A percentile compares a stretch with the other conserved stretches of the same genome.
Evolutionary conservation across 257 asterid species (phyloP).

Genomic region (Nyctanthes arbortristis): DNA sequence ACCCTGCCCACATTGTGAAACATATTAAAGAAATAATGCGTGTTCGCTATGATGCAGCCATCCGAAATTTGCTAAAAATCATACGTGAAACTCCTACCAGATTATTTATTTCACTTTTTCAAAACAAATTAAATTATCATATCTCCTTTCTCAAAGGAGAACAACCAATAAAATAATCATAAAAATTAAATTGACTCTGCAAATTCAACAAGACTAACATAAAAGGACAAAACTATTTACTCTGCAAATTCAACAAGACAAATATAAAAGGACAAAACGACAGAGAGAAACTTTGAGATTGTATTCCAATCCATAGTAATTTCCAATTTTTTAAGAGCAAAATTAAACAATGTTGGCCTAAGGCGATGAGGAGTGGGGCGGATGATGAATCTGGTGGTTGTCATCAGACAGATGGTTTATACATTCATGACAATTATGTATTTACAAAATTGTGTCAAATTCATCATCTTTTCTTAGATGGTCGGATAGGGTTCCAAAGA

Average conservation of each 20-base stretch:
- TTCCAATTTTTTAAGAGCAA: background rate
- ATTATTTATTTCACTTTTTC: background rate
- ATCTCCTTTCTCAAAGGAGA: background rate
- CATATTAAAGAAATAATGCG: conserved; percentile 4
- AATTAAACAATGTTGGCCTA: conserved; percentile 7
- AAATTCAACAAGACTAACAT: conserved; percentile 2
- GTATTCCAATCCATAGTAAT: background rate
- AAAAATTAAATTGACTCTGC: background rate
- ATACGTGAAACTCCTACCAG: conserved; percentile 10
- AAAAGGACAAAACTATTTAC: conserved; percentile 12
- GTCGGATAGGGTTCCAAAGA: conserved; percentile 13
- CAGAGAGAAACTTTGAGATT: conserved; percentile 12
- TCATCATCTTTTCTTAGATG: too few species aligned
- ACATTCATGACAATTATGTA: too few species aligned
- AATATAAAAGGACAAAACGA: conserved; percentile 13
- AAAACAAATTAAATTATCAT: background rate
- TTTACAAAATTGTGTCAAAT: too few species aligned
- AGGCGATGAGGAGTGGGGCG: conserved; percentile 2
- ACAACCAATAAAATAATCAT: background rate
- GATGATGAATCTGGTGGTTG: conserved; percentile 13
- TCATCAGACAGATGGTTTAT: background rate
- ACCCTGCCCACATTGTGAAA: conserved; percentile 55
- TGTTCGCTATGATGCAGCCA: conserved; percentile 9
- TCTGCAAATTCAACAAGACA: background rate
- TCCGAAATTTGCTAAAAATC: conserved; percentile 14